A percentile compares a stretch with the other conserved stretches of the same genome.
phyloP scores from a whole-genome alignment of 1,139 yeast genomes.

The Nakaseomyces bracarensis region DNA sequence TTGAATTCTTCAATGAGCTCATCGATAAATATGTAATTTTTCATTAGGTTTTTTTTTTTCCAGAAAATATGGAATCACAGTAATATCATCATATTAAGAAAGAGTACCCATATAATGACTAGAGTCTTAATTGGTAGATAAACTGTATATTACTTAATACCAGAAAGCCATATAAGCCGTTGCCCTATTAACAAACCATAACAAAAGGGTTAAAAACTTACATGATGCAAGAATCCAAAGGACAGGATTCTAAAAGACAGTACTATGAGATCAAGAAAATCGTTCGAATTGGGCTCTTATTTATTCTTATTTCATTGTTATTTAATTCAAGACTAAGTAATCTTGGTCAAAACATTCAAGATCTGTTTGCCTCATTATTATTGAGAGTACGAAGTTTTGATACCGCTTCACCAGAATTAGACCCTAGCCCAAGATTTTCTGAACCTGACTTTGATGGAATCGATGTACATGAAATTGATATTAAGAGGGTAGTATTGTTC shows the following conservation, averaged over 20 bases:
- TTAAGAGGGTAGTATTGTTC: constrained; percentile 1
- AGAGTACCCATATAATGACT: too few relatives aligned
- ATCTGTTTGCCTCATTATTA: not conserved
- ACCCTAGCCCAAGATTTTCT: constrained; percentile 6
- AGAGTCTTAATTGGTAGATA: too few relatives aligned
- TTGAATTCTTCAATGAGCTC: not conserved
- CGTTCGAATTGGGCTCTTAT: constrained; percentile 1
- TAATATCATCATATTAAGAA: too few relatives aligned
- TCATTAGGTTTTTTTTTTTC: not conserved
- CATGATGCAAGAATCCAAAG: not conserved
- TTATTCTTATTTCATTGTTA: not conserved
- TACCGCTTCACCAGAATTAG: not conserved
- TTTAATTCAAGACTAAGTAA: not conserved
- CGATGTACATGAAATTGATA: constrained; percentile 5
- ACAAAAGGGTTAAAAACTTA: not conserved
- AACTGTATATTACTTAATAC: too few relatives aligned
- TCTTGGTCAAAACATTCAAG: not conserved
- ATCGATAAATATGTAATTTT: constrained; percentile 3
- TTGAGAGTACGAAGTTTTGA: not conserved
- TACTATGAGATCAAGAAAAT: not conserved
- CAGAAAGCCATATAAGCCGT: too few relatives aligned
- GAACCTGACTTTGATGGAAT: constrained; percentile 8
- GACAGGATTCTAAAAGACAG: not conserved
- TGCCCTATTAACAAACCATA: too few relatives aligned
- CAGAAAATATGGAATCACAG: too few relatives aligned